These are phyloP conservation scores for Lasiosphaeria miniovina DNA, from an alignment of 495 filamentous ascomycete species.

Conservation along the genomic window DNA sequence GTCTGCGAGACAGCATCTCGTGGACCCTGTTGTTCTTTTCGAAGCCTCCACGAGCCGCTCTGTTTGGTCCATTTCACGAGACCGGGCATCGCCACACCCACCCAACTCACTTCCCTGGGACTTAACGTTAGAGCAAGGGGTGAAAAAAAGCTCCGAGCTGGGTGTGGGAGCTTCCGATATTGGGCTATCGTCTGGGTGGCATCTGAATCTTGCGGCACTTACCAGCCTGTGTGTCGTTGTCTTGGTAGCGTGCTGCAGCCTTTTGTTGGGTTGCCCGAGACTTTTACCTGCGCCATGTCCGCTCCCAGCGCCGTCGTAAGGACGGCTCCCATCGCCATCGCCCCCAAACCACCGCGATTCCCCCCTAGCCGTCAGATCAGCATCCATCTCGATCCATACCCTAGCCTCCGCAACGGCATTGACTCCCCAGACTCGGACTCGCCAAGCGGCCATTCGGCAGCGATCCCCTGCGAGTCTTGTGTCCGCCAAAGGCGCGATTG, in stretches of 20 bases:
- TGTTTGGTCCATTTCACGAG: conserved; percentile 12
- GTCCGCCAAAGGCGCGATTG: conserved; percentile 82
- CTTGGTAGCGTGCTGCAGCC: not conserved
- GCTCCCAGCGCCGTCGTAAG: conserved; percentile 46
- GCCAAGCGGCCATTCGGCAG: conserved; percentile 37
- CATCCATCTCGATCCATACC: conserved; percentile 37
- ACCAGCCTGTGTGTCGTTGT: conserved; percentile 1
- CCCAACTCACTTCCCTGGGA: conserved; percentile 7
- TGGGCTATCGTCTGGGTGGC: not conserved
- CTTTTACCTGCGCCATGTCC: conserved; percentile 46
- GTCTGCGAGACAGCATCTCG: conserved; percentile 2
- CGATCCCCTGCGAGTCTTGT: conserved; percentile 60
- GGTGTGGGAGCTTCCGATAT: not conserved
- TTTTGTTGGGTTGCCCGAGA: conserved; percentile 11
- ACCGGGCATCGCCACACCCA: conserved; percentile 5
- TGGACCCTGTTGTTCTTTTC: conserved; percentile 18
- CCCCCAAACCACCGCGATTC: conserved; percentile 48
- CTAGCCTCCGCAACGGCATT: conserved; percentile 44
- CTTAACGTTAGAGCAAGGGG: conserved; percentile 3
- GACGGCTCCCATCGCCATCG: conserved; percentile 57
- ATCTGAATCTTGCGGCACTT: conserved; percentile 14
- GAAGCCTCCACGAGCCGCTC: conserved; percentile 2
- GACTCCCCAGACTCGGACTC: conserved; percentile 51
- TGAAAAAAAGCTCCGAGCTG: conserved; percentile 7
- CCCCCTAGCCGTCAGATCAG: conserved; percentile 43